Conservation (phyloP, 1,139 yeast genomes). For the Suhomyces anneliseae region DNA sequence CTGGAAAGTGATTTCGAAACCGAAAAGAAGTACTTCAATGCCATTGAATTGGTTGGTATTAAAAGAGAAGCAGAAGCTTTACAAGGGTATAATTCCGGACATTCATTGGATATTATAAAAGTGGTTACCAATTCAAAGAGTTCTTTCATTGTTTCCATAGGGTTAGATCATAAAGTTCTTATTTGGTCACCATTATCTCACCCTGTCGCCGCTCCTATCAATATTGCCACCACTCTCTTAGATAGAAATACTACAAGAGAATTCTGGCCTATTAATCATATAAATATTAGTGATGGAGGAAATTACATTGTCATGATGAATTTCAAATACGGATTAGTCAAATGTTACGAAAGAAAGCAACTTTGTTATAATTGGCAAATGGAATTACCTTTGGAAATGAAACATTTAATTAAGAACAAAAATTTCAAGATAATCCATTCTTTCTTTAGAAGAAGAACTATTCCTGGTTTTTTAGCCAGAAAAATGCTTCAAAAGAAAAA, state of each 20-base stretch:
- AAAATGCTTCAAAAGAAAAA: constrained; percentile 35
- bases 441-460: constrained; percentile 58
- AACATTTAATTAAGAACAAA: constrained; percentile 23
- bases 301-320: constrained; percentile 59
- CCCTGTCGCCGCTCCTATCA: constrained; percentile 30
- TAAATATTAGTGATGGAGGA: constrained; percentile 62
- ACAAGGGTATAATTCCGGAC: constrained; percentile 37
- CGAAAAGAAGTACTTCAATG: constrained; percentile 28
- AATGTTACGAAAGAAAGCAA: constrained; percentile 57
- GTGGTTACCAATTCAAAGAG: constrained; percentile 54
- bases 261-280: constrained; percentile 68
- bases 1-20: constrained; percentile 20
- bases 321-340: constrained; percentile 45
- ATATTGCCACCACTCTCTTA: constrained; percentile 42
- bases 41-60: constrained; percentile 47
- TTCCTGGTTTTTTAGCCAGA: constrained; percentile 50
- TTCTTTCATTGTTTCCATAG: constrained; percentile 66
- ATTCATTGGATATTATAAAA: constrained; percentile 61
- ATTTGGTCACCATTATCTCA: constrained; percentile 71
- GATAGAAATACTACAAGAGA: constrained; percentile 36
- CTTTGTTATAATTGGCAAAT: constrained; percentile 57
- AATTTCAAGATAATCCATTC: constrained; percentile 49
- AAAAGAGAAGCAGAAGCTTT: not conserved
- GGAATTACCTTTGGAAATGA: constrained; percentile 20
- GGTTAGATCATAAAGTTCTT: constrained; percentile 67